Base-by-base conservation (phyloP, 192 early-diverging fungal species). In the Backusella mclennaniae region DNA sequence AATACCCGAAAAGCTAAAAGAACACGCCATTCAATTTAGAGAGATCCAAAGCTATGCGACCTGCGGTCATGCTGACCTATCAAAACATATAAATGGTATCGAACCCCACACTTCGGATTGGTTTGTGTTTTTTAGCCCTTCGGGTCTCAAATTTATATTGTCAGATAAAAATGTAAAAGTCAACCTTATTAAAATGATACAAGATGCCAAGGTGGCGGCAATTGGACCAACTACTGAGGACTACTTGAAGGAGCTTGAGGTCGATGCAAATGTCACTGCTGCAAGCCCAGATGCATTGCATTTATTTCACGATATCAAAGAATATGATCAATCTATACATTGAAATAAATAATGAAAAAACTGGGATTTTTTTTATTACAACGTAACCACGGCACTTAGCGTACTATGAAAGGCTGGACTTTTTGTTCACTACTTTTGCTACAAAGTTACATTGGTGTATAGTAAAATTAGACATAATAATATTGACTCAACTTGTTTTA, bases 91-190 rank as follows among this genome's bases (percentile, higher is more conserved):
- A 66, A 66, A 31, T n/a, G 38, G 11, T 39, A 29, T 71, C 4
- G 31, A 68, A 14, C 42, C 46, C 6, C 23, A 21, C 23, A 49
- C 46, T 8, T 69, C 66, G 36, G 73, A 80, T 66, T 90, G 89
- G 87, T 52, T 87, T n/a, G 80, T 88, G 7, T 87, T 88, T 79
- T 90, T 89, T 77, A 90, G 89, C 79, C 89, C 89, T 17, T 88
- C 85, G 3, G 89, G 89, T 15, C 77, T 90, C 7, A 86, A 86
- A 71, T 71, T 72, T 42, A 79, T 26, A 69, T 82, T 39, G 41
- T 85, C 53, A 11, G 44, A 35, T 35, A 68, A 68, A 68, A 35
- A 36, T 33, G 7, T 68, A 36, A 33, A 36, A 4, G 6, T 19
- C 19, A 6, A 31, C 67, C 87, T 53, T 38, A 33, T 69, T 59